Evolutionary conservation across 768 basidiomycete genomes (phyloP).

Genomic region (Psilocybe tampanensis): DNA sequence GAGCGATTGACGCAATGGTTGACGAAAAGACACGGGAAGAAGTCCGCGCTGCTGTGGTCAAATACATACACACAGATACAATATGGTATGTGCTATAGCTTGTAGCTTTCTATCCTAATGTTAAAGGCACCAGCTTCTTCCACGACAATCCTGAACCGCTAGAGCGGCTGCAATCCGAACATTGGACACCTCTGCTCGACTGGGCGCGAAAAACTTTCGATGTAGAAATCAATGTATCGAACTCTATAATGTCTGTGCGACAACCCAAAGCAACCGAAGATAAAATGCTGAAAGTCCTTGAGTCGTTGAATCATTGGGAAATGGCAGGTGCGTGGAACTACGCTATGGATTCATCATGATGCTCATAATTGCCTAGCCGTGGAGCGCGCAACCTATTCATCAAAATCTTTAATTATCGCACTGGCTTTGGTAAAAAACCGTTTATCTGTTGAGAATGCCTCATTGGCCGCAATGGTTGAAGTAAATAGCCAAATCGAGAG

Average conservation of each 20-base stretch:
- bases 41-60: conserved; percentile 69
- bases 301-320: conserved; percentile 78
- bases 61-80: conserved; percentile 94
- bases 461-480: conserved; percentile 86
- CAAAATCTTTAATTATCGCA: conserved; percentile 90
- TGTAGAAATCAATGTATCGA: conserved; percentile 67
- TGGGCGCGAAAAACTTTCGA: conserved; percentile 75
- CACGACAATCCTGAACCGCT: conserved; percentile 76
- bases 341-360: not conserved
- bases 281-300: conserved; percentile 59
- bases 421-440: conserved; percentile 80
- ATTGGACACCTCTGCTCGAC: conserved; percentile 88
- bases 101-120: not conserved
- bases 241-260: conserved; percentile 67
- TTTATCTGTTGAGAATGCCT: conserved; percentile 81
- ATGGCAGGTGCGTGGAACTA: conserved; percentile 70
- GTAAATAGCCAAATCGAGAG: conserved; percentile 93
- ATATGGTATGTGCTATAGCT: conserved; percentile 60
- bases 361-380: conserved; percentile 57
- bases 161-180: conserved; percentile 72
- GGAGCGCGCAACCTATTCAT: conserved; percentile 86
- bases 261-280: conserved; percentile 73
- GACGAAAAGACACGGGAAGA: conserved; percentile 57
- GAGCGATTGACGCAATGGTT: conserved; percentile 81
- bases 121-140: conserved; percentile 64